Base-by-base conservation (phyloP, 371 early-diverging fungal genomes). In the Actinomortierella wolfii region DNA sequence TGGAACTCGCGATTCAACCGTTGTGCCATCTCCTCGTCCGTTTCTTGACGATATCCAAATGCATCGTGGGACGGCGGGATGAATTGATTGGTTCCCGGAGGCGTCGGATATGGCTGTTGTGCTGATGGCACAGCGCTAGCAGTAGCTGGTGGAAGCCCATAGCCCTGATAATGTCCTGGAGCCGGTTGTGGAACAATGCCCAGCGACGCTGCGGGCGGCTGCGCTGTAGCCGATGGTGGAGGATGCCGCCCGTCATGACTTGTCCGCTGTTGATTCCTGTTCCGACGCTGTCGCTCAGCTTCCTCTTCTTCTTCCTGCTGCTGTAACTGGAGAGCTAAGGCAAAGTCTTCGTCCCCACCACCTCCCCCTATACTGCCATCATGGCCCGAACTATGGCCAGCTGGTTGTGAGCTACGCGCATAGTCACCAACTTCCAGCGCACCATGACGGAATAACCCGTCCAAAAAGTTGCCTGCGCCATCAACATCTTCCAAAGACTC, bases 401-500 rank as follows among this genome's bases (percentile, higher is more conserved):
- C 11, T 34, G 34, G 34, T 14, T 57, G 73, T 57, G 49, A 56
- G 41, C 63, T 79, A 24, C 74, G 74, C 0, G 69, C 75, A 65
- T 76, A 79, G 49, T 79, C 79, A 3, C 74, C 67, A 15, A 68
- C 61, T 51, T 61, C 59, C 20, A 79, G 67, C 20, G 78, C 70
- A 20, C 69, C 68, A 41, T 74, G 78, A 14, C 58, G 45, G 58
- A 92, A 92, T 15, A 61, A 49, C n/a, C 87, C 81, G 51, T 89
- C 85, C 24, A 86, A 73, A 57, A 92, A 92, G 51, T 81, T 80
- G 1, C 90, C 85, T 5, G 82, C 66, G 0, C 82, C 77, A 61
- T 89, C 84, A 0, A 93, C 79, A 62, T 90, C 90, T 11, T 71
- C 59, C 17, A 94, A 65, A 3, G 87, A 86, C 68, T 94, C 93